Evolutionary conservation across 2,329 filamentous ascomycete species (phyloP).

Genomic region (Cryphonectria nitschkei): DNA sequence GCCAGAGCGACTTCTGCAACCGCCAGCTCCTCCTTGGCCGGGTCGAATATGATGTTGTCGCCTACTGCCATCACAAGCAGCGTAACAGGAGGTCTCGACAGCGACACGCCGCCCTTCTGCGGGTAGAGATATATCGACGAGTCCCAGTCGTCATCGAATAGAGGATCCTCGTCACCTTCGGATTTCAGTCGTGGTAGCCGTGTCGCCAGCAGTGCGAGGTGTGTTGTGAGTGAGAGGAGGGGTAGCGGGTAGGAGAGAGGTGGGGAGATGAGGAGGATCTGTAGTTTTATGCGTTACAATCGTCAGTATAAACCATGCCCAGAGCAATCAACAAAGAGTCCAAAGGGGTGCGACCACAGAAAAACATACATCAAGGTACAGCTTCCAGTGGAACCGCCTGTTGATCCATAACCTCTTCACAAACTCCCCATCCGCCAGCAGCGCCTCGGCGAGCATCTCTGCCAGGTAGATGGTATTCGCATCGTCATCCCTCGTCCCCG

Average conservation of each 20-base stretch:
- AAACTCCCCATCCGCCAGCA: conserved; percentile 74
- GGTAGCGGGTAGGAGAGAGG: conserved; percentile 92
- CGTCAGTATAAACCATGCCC: conserved; percentile 21
- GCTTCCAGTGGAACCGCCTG: conserved; percentile 89
- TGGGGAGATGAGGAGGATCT: conserved; percentile 93
- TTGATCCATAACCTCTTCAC: conserved; percentile 83
- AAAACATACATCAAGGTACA: conserved; percentile 84
- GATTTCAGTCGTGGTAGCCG: conserved; percentile 84
- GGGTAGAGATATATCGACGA: conserved; percentile 79
- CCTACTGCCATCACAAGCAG: conserved; percentile 87
- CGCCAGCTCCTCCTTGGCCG: conserved; percentile 85
- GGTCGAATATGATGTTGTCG: conserved; percentile 92
- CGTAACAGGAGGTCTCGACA: conserved; percentile 77
- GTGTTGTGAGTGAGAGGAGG: conserved; percentile 87
- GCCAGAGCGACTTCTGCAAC: conserved; percentile 90
- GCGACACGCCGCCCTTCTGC: conserved; percentile 41
- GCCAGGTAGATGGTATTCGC: conserved; percentile 83
- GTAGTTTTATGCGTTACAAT: conserved; percentile 1
- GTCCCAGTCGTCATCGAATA: conserved; percentile 98
- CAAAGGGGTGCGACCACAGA: conserved; percentile 6
- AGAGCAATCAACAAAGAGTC: neutral
- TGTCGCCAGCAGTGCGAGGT: conserved; percentile 88
- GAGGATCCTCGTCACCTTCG: conserved; percentile 90
- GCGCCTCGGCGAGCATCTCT: conserved; percentile 85
- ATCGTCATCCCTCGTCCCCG: conserved; percentile 89